Base-by-base conservation (phyloP, 2,329 filamentous ascomycete species). In the Lithohypha guttulata region DNA sequence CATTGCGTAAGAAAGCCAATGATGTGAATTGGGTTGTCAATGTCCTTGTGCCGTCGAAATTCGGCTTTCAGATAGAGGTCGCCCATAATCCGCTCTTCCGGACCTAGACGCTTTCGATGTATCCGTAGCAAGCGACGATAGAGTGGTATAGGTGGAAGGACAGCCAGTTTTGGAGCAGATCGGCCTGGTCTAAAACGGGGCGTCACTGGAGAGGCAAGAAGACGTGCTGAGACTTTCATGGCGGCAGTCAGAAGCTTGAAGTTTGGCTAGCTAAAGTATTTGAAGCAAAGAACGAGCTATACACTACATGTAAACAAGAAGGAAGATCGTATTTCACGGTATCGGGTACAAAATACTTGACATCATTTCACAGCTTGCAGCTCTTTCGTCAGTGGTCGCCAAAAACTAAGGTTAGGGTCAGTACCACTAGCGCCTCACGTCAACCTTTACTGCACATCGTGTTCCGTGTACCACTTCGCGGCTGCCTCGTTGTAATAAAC, bases 1-100 rank as follows among this genome's bases (percentile, higher is more conserved):
- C 89, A 98, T 60, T 96, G 87, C 0, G 84, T 89, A 51, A 98
- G 69, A 60, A 98, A 98, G 2, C 89, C 91, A 53, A 96, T 86
- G 62, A 98, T 76, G 57, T 96, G 89, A 18, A 84, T 75, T 0
- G 91, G 87, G 54, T 96, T 96, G 44, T 96, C 89, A 34, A 93
- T 75, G 22, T 77, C 71, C 44, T 73, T 73, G 56, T 96, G 91
- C 1, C 82, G 81, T 44, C 84, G 73, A 52, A 96, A 98, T 64
- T 98, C 91, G 31, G 77, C 75, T 64, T 93, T 95, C 59, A 96
- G 70, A 61, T 96, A 98, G 59, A 86, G 77, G 56, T 98, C 91
- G 3, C 91, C 91, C 6, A 98, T 65, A 3, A 93, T 42, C 23
- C 91, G 77, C 77, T 75, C 70, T 48, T 94, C 81, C 1, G 62